Base-by-base conservation (phyloP, 2,329 filamentous ascomycete genomes). In the Diaporthe citri region DNA sequence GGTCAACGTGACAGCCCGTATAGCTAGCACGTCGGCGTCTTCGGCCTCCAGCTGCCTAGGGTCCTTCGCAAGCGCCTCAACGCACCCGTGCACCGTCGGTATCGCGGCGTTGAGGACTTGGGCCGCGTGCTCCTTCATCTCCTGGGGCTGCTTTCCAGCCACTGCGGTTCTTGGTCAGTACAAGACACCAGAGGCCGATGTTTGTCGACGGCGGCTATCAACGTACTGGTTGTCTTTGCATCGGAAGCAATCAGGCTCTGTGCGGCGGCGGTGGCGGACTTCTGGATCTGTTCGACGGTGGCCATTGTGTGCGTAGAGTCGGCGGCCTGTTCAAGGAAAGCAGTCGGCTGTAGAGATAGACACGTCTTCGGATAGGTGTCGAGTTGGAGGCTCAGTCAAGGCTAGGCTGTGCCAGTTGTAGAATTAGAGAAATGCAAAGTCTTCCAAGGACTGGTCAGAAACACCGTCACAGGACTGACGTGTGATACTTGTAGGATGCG, bases 101-200 rank as follows among this genome's bases (percentile, higher is more conserved):
- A 62, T 52, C 15, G 52, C 70, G 17, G 43, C 57, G 22, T 36
- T 72, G 55, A 72, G 70, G n/a, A 72, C 36, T 25, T 34, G 8
- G 13, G 56, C 43, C 12, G 70, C 70, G 25, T 72, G 55, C 56
- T 72, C 70, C 70, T 72, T 72, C 70, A 72, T 72, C 41, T 60
- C 70, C 56, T 72, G 56, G 56, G 67, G 70, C 56, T 62, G 41
- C 31, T 72, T 62, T 12, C 56, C 70, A 25, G 56, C 70, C 70
- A 72, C 70, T 72, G 17, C 7, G 12, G 31, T 60, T 25, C 10
- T 62, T 34, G 6, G 43, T 60, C 28, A 72, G 56, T 17, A 48
- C 31, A 10, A 31, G 25, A n/a, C 8, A 36, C 15, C 15, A 28
- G 9, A 25, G 9, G 25, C 41, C 41, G 10, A 8, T 15, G 10